Evolutionary conservation across 164 flowering plant genomes (phyloP), one percentile per base, ranked within the genome.

Genomic region (Annona cherimola): DNA sequence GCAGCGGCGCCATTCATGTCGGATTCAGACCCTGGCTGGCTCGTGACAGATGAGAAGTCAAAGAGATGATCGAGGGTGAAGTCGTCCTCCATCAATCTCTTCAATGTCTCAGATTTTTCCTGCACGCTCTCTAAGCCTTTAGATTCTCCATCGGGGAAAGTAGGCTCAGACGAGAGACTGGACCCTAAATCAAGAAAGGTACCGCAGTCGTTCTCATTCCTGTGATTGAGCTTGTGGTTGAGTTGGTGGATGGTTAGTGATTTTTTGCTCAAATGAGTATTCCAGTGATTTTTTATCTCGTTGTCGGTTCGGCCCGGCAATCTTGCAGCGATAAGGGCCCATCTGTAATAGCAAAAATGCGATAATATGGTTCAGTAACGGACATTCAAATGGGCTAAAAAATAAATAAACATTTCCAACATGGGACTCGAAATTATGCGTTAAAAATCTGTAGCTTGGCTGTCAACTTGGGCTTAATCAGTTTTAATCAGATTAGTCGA

Each of bases 221-320:
- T 73, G 2, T 66, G 70, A 14, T 68, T 76, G 68, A 76, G 14
- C 62, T 76, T 76, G 50, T 41, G 71, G 45, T 71, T 71, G n/a
- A 76, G 78, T 35, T 76, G 68, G 54, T 42, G 46, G 2, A 76
- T 68, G 4, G 78, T 67, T 18, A 76, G 63, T 19, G 75, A 61
- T n/a, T 76, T 76, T 72, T 76, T 76, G 78, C 78, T 76, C 78
- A 76, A 76, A 72, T 76, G 75, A 62, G 72, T 76, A 72, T 71
- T 76, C 78, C 78, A 76, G 20, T 75, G 72, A 26, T 75, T 75
- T 69, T 75, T 75, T 16, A 75, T 75, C 26, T 75, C 78, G 3
- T 75, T 75, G 18, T 75, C 78, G 4, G 78, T 75, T 60, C 74
- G 74, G 19, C 78, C 78, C 3, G 78, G 77, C 43, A 75, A 42